These are phyloP conservation scores for Arthrobotrys entomopaga DNA, from an alignment of 2,329 filamentous ascomycete genomes.

Conservation along the genomic window DNA sequence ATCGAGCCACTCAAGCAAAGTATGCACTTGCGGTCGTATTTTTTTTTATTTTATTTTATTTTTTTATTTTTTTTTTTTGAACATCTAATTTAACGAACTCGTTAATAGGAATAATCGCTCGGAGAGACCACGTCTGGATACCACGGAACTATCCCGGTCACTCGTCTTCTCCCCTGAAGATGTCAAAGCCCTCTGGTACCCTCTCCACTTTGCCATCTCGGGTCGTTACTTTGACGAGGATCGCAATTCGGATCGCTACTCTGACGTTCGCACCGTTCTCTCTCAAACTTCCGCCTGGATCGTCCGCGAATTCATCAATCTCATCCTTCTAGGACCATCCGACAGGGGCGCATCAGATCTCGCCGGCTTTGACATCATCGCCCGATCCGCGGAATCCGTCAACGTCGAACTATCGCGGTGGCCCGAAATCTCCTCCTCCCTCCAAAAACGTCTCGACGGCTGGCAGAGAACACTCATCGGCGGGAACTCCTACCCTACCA, in stretches of 20 bases:
- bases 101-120: conserved; percentile 27
- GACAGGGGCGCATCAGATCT: conserved; percentile 39
- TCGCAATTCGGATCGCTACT: conserved; percentile 44
- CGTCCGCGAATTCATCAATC: conserved; percentile 52
- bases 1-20: conserved; percentile 34
- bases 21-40: conserved; percentile 4
- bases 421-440: conserved; percentile 53
- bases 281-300: conserved; percentile 51
- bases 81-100: conserved; percentile 1
- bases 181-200: conserved; percentile 52
- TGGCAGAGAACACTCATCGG: conserved; percentile 43
- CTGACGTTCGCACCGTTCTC: conserved; percentile 48
- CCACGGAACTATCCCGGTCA: conserved; percentile 46
- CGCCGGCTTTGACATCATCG: conserved; percentile 47
- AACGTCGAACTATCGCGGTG: conserved; percentile 35
- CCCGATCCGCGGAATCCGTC: conserved; percentile 42
- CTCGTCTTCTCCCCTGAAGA: conserved; percentile 51
- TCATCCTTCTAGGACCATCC: conserved; percentile 43
- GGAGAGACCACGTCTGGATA: conserved; percentile 43
- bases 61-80: too few relatives aligned
- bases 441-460: conserved; percentile 46
- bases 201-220: conserved; percentile 52
- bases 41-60: not conserved
- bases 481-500: conserved; percentile 49
- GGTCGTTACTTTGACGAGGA: conserved; percentile 54